These are phyloP conservation scores for Pyrus hybrid DNA, from an alignment of 331 rosid species.

Conservation along the genomic window DNA sequence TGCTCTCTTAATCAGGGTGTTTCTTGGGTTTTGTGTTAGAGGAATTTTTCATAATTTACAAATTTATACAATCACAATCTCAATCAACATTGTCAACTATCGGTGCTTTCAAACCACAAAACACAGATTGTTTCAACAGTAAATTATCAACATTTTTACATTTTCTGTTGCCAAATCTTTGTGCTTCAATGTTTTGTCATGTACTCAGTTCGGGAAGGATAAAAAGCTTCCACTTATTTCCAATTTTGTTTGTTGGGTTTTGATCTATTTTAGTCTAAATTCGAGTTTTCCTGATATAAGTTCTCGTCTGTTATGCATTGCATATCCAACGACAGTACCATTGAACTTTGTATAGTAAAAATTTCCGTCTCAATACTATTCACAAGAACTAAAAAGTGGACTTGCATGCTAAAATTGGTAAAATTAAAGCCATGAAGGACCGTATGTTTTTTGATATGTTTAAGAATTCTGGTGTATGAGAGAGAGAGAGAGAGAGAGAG, in stretches of 20 bases:
- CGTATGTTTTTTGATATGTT: conserved; percentile 2
- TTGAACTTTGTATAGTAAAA: neutral
- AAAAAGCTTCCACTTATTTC: neutral
- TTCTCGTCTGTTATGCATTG: neutral
- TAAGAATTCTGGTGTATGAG: conserved; percentile 11
- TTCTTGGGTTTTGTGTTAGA: conserved; percentile 38
- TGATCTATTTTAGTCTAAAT: neutral
- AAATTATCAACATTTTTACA: neutral
- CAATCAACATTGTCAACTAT: neutral
- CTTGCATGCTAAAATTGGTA: conserved; percentile 16
- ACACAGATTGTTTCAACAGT: neutral
- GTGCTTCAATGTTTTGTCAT: neutral
- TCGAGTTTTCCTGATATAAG: neutral
- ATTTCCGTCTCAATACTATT: neutral
- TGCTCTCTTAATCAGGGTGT: conserved; percentile 34
- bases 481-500: neutral
- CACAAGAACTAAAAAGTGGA: neutral
- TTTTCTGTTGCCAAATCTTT: neutral
- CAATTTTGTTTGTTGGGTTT: neutral
- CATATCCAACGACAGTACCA: neutral
- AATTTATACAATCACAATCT: conserved; percentile 4
- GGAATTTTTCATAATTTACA: neutral
- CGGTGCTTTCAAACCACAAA: neutral
- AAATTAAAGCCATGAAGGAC: conserved; percentile 18
- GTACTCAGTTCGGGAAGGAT: neutral